These are phyloP conservation scores for Raphanus hybrid DNA, from an alignment of 441 rosid genomes.

Conservation along the genomic window DNA sequence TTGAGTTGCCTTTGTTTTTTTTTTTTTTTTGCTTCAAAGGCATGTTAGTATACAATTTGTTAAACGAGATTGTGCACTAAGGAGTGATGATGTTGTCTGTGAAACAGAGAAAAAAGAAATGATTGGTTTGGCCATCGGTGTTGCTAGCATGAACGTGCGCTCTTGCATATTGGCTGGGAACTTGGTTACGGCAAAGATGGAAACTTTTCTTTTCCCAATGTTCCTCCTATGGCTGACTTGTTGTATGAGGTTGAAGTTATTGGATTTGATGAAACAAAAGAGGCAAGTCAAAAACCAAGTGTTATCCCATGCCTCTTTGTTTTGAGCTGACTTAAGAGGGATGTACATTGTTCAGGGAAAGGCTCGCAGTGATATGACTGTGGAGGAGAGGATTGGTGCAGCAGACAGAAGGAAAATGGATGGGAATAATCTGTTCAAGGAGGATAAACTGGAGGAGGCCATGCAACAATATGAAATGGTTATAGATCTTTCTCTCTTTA, in stretches of 20 bases:
- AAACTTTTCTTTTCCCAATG: constrained; percentile 93
- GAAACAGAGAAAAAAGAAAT: constrained; percentile 82
- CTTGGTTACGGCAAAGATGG: constrained; percentile 94
- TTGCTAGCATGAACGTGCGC: constrained; percentile 83
- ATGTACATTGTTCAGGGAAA: constrained; percentile 64
- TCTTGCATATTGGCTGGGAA: constrained; percentile 86
- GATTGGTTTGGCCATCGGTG: constrained; percentile 91
- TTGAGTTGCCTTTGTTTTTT: constrained; percentile 3
- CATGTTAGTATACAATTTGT: not conserved
- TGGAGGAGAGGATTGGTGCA: constrained; percentile 90
- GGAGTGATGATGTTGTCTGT: constrained; percentile 28
- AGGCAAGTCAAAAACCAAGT: constrained; percentile 54
- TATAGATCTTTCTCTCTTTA: constrained; percentile 36
- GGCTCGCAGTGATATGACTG: constrained; percentile 94
- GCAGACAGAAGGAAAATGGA: constrained; percentile 97
- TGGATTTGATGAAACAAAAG: constrained; percentile 92
- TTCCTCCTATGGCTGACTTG: constrained; percentile 90
- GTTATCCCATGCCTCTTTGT: constrained; percentile 10
- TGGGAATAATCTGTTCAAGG: constrained; percentile 83
- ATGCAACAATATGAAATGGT: constrained; percentile 99
- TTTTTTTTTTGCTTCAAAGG: not conserved
- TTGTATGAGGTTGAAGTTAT: constrained; percentile 89
- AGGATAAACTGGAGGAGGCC: constrained; percentile 88
- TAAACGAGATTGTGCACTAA: constrained; percentile 13
- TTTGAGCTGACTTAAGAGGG: constrained; percentile 18